These are phyloP conservation scores for Salix dunnii DNA, from an alignment of 345 rosid genomes.

Conservation along the genomic window DNA sequence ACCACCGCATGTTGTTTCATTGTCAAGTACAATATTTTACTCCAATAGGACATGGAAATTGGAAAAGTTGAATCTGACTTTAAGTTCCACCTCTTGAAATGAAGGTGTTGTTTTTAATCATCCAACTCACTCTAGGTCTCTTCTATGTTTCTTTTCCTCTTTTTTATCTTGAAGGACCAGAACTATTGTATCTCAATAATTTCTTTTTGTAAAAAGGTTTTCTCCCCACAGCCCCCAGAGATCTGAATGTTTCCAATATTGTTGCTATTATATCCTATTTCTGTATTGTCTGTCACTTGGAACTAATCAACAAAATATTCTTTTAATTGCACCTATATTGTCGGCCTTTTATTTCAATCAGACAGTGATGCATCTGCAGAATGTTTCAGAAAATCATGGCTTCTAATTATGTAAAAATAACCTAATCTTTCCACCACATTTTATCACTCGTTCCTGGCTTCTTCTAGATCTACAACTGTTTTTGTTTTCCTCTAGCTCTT, in stretches of 20 bases:
- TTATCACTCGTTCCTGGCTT: background rate
- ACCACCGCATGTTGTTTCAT: background rate
- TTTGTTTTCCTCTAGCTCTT: background rate
- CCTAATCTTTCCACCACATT: background rate
- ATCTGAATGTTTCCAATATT: background rate
- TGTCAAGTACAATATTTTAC: background rate
- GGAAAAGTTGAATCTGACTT: background rate
- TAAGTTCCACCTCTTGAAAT: background rate
- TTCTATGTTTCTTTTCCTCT: background rate
- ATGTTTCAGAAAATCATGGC: background rate
- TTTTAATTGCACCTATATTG: background rate
- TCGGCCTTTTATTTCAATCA: background rate
- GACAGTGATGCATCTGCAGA: background rate
- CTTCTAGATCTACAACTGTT: background rate
- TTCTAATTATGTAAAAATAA: background rate
- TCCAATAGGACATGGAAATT: background rate
- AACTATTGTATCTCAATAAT: background rate
- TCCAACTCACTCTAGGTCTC: background rate
- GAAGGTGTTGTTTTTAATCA: background rate
- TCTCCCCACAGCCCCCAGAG: background rate
- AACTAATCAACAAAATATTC: background rate
- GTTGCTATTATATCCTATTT: background rate
- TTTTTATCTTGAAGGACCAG: background rate
- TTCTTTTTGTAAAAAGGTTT: background rate
- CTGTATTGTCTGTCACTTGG: background rate